These are phyloP conservation scores for Malbranchea zuffiana DNA, from an alignment of 2,329 filamentous ascomycete species.

Conservation along the genomic window DNA sequence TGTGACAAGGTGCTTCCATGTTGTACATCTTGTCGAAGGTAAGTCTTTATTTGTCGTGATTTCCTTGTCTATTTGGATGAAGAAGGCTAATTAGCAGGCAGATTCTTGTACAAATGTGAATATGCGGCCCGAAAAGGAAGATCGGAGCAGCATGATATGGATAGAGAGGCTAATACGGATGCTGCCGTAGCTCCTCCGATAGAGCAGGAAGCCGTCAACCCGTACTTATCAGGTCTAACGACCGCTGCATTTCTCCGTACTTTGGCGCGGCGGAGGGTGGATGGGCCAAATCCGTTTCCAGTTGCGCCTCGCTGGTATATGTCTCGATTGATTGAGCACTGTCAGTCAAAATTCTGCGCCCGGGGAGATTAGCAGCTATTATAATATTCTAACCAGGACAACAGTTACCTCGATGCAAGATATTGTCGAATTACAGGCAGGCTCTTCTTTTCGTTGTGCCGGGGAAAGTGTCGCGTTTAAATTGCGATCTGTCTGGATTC, in stretches of 20 bases:
- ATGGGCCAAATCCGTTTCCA: constrained; percentile 7
- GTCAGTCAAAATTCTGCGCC: constrained; percentile 1
- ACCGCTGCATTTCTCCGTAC: not conserved
- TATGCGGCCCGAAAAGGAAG: not conserved
- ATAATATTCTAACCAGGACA: not conserved
- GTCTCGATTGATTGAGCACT: constrained; percentile 7
- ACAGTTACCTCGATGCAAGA: constrained; percentile 8
- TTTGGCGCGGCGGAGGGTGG: not conserved
- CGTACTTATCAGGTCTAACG: not conserved
- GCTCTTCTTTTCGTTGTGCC: not conserved
- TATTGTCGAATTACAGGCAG: constrained; percentile 1
- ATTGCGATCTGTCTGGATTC: constrained; percentile 8
- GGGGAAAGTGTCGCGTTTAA: constrained; percentile 5
- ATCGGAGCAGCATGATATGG: constrained; percentile 3
- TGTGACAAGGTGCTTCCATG: constrained; percentile 5
- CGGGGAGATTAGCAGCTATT: not conserved
- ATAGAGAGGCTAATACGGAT: not conserved
- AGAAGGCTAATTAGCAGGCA: not conserved
- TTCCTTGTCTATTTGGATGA: not conserved
- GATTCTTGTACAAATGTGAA: constrained; percentile 7
- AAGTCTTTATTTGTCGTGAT: not conserved
- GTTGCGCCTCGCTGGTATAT: constrained; percentile 10
- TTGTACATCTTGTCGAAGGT: constrained; percentile 9
- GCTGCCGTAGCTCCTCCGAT: not conserved
- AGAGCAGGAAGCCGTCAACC: not conserved